Evolutionary conservation across 129 eudicot genomes (phyloP), one percentile per base, ranked within the genome.

Genomic region (Dittrichia graveolens): DNA sequence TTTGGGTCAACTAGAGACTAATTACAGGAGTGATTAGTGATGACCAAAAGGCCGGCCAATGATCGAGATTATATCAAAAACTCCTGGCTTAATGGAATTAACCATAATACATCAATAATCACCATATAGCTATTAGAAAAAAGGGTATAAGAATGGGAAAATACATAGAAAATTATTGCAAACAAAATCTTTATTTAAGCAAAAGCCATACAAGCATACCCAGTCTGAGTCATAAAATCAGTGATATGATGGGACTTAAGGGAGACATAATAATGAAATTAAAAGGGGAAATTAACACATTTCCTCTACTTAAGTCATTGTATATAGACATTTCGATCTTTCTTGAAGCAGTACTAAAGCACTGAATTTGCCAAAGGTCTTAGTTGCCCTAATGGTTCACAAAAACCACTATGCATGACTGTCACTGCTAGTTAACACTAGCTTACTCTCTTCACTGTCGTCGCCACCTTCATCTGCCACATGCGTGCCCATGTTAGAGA

Each of bases 371-470:
- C 85, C 85, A 81, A 81, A 81, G 85, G 81, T 81, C 55, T 70
- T 56, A 81, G 85, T 81, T 81, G 85, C 85, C 85, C 85, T 71
- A 75, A 75, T 63, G 85, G 81, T 80, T 53, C 18, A 35, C 69
- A 49, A 67, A 16, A 69, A 81, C 84, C 84, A 75, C 70, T 66
- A 81, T 24, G 31, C 31, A 24, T 72, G 77, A 75, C 73, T 55
- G 10, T 4, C 47, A 24, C 14, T n/a, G n/a, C n/a, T 66, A 67
- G 11, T 24, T 14, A 44, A 50, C 31, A 8, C 69, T 65, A 54
- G 34, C 56, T 61, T 12, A 34, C 64, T 44, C 11, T 71, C 78
- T 15, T 64, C 67, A 5, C 65, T 73, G 8, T 72, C 74, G 16
- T 57, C 40, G 43, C 78, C 68, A 47, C 68, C 73, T 57, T 19